Base-by-base conservation (phyloP, 2,329 filamentous ascomycete species). In the Lasiodiplodia theobromae region DNA sequence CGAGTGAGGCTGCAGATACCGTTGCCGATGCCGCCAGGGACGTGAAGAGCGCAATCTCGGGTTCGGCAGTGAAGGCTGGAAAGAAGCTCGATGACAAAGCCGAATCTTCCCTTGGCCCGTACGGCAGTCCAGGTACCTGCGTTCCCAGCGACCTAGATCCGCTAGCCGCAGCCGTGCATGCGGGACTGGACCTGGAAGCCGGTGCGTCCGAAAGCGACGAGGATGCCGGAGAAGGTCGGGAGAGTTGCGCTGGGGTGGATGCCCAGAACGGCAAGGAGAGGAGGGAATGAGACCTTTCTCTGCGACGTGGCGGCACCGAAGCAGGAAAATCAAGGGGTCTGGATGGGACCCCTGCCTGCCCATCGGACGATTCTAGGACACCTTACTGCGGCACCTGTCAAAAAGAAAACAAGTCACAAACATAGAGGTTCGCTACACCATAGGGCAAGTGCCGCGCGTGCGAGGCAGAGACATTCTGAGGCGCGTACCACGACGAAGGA, bases 71-170 rank as follows among this genome's bases (percentile, higher is more conserved):
- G 31, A 75, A 25, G 71, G 69, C 28, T 28, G 21, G 53, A 8
- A 47, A 51, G 49, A 56, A 64, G 31, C 47, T 69, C 38, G 51
- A 69, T 37, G 51, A 40, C 52, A 58, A 57, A 49, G 54, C 49
- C 38, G 65, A 69, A 31, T 53, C 49, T 56, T 63, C 63, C 58
- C 70, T 72, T n/a, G 77, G 77, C 14, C 78, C 77, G 3, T 80
- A 79, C 37, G 66, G 72, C 5, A 77, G 74, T 25, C 74, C 73
- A 4, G 74, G 73, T 14, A 78, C 74, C 16, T 78, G 77, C 67
- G 72, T 72, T 16, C 74, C 74, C 18, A 77, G 74, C 8, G 77
- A 80, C 62, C 69, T 80, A 14, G 78, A 79, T 71, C 70, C 70
- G 0, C 77, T 80, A 56, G 76, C 74, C 1, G 74, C 68, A 21